These are phyloP conservation scores for Beauveria bassiana DNA, from an alignment of 2,329 filamentous ascomycete genomes.

Conservation along the genomic window DNA sequence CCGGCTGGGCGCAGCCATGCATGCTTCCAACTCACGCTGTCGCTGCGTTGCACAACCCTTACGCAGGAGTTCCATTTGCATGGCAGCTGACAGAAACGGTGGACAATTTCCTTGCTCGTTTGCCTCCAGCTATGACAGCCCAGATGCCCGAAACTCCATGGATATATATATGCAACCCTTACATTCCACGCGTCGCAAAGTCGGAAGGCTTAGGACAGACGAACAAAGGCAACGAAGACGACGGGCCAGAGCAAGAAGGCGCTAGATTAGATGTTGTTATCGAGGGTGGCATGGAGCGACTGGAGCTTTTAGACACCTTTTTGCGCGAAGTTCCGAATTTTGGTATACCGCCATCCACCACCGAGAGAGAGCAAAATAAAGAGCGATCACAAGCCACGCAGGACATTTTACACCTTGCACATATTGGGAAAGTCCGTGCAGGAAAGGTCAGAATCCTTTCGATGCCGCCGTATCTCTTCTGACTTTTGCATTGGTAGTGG, in stretches of 20 bases:
- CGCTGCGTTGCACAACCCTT: constrained; percentile 47
- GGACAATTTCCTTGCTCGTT: constrained; percentile 56
- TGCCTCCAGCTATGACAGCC: constrained; percentile 58
- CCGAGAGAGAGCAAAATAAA: constrained; percentile 40
- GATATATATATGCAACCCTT: constrained; percentile 68
- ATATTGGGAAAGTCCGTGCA: constrained; percentile 45
- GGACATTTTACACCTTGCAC: constrained; percentile 55
- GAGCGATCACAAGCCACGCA: constrained; percentile 41
- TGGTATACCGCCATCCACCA: constrained; percentile 25
- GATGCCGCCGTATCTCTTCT: not conserved
- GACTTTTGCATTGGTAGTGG: constrained; percentile 45
- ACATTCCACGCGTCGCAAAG: constrained; percentile 31
- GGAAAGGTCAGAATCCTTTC: constrained; percentile 50
- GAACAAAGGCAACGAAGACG: constrained; percentile 39
- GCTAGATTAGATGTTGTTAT: constrained; percentile 42
- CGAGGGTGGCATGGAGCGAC: constrained; percentile 42
- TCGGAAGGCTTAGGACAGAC: constrained; percentile 25
- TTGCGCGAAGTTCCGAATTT: constrained; percentile 37
- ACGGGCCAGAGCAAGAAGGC: constrained; percentile 38
- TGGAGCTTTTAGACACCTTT: constrained; percentile 39
- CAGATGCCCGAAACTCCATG: constrained; percentile 44
- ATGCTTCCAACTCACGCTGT: constrained; percentile 15
- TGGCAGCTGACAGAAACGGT: constrained; percentile 59
- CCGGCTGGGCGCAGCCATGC: constrained; percentile 21
- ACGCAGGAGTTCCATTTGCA: constrained; percentile 44